Base-by-base conservation (phyloP, 2,329 filamentous ascomycete genomes). In the Penicillium brasilianum region DNA sequence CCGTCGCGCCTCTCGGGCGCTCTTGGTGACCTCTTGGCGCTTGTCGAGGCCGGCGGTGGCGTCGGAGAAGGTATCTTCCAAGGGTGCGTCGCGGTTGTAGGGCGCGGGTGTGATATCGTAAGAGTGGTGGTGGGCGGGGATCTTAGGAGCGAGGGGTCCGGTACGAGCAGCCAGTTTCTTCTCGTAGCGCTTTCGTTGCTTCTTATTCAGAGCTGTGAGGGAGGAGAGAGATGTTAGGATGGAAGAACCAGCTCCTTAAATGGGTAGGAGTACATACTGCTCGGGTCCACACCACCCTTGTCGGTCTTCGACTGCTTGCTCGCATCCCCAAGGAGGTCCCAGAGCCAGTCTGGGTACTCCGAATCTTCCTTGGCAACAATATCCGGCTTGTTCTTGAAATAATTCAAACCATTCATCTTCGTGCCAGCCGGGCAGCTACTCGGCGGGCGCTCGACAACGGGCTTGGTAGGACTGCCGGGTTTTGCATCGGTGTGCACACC, bases 301-400 rank as follows among this genome's bases (percentile, higher is more conserved):
- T 72, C 68, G 6, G 62, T 68, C 53, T 74, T 74, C 16, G 69
- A 67, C 28, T 74, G 65, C 50, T 73, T 75, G 58, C 69, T 72
- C n/a, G 68, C 58, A 57, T 76, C 71, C 54, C 79, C 77, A 60
- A 81, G 64, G 59, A 82, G 67, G 4, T 66, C 71, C 80, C 80
- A 82, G 56, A 82, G 63, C 80, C 80, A 82, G 14, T 80, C 76
- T 14, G 80, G 80, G 64, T 82, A 82, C 64, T 82, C 80, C 44
- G 74, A 72, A 63, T 82, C 80, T 58, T 82, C 80, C 69, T 76
- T 62, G 13, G 80, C 80, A 54, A 80, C 56, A 25, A 81, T 63
- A 39, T 80, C 77, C 7, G 78, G 75, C 61, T 81, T 79, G 66
- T 80, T 80, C 68, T 82, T 82, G 58, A 78, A 76, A 67, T 82